Percentiles rank a stretch among this genome's conserved stretches.
These are phyloP conservation scores for Acephala macrosclerotiorum DNA, from an alignment of 2,329 filamentous ascomycete species.

Conservation along the genomic window DNA sequence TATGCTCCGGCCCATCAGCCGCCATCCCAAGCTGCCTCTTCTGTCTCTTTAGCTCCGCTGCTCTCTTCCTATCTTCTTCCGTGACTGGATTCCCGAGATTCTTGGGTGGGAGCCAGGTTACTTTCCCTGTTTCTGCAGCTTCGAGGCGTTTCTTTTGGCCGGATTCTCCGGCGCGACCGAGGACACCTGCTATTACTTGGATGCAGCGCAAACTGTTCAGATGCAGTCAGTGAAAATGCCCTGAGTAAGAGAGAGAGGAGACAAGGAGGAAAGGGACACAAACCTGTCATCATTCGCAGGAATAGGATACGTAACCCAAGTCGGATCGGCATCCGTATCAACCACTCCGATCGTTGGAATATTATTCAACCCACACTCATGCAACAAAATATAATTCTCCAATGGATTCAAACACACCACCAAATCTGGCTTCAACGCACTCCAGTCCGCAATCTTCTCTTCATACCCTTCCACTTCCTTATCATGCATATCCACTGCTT, in stretches of 20 bases:
- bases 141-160: slow-evolving; percentile 74
- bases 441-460: slow-evolving; percentile 65
- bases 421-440: slow-evolving; percentile 82
- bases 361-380: slow-evolving; percentile 87
- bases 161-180: slow-evolving; percentile 83
- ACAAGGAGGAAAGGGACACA: slow-evolving; percentile 37
- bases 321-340: slow-evolving; percentile 91
- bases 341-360: slow-evolving; percentile 95
- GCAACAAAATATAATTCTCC: slow-evolving; percentile 89
- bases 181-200: slow-evolving; percentile 81
- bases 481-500: slow-evolving; percentile 82
- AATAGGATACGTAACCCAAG: slow-evolving; percentile 95
- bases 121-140: slow-evolving; percentile 65
- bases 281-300: slow-evolving; percentile 96
- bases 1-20: background rate
- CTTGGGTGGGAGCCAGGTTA: slow-evolving; percentile 64
- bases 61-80: slow-evolving; percentile 18
- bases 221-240: slow-evolving; percentile 36
- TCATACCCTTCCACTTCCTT: slow-evolving; percentile 67
- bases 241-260: background rate
- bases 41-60: background rate
- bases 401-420: slow-evolving; percentile 92
- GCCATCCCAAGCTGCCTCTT: background rate
- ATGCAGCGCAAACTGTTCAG: slow-evolving; percentile 75
- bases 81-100: slow-evolving; percentile 34